Conservation (phyloP, 2,329 filamentous ascomycete species). For the Westerdykella sp. region DNA sequence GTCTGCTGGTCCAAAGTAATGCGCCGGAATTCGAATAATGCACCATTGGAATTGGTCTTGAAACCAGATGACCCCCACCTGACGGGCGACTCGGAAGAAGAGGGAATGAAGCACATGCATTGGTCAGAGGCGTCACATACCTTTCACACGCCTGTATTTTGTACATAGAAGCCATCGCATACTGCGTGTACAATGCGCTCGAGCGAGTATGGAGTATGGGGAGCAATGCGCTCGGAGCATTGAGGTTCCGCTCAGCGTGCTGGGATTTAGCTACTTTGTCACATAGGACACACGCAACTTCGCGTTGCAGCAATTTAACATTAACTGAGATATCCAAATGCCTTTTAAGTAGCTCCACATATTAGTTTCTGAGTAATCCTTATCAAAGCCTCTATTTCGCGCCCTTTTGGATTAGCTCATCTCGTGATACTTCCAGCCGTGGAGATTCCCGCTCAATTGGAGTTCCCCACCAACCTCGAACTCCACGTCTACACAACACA, state of each 20-base stretch:
- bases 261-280: too few species aligned
- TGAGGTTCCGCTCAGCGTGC: not conserved
- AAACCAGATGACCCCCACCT: not conserved
- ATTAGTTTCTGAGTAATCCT: constrained; percentile 1
- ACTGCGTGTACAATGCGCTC: constrained; percentile 33
- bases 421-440: too few species aligned
- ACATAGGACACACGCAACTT: too few species aligned
- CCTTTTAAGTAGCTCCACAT: not conserved
- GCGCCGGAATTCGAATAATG: constrained; percentile 61
- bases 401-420: too few species aligned
- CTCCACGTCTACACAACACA: too few species aligned
- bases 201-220: not conserved
- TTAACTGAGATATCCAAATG: too few species aligned
- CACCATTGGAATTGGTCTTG: not conserved
- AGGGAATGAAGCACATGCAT: constrained; percentile 12
- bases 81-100: constrained; percentile 1
- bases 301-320: too few species aligned
- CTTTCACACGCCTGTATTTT: constrained; percentile 18
- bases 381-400: not conserved
- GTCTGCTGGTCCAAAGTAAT: constrained; percentile 79
- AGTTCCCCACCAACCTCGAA: constrained; percentile 12
- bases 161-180: constrained; percentile 32
- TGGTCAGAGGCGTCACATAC: not conserved
- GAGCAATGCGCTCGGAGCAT: not conserved
- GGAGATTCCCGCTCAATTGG: too few species aligned